Base-by-base conservation (phyloP, 129 eudicot genomes). In the Flaveria sonorensis region DNA sequence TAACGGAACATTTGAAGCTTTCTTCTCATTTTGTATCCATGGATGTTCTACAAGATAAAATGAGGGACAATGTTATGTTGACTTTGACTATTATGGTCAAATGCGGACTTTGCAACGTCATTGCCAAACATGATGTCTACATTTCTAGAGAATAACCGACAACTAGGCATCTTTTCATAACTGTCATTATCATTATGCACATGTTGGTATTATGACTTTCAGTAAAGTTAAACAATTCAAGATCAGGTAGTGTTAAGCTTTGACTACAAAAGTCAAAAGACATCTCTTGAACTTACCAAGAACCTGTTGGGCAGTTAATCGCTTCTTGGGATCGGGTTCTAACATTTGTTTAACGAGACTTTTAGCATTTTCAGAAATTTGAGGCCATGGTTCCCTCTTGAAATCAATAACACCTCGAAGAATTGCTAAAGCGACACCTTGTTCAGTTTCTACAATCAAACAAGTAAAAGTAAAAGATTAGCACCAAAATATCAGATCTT, bases 381-480 rank as follows among this genome's bases (percentile, higher is more conserved):
- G 97, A 79, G 98, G 98, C 98, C 97, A 94, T 13, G 98, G 98
- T 15, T 91, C 98, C 84, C 97, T 89, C 87, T 94, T 94, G 79
- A 94, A 94, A 85, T 94, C 98, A 72, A 94, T 59, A 53, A 74
- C 85, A 19, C 98, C 98, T 21, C 98, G 82, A 43, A 94, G 70
- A 68, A 94, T 94, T 21, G 98, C 87, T 72, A 94, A 82, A n/a
- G 98, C 98, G n/a, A 94, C 97, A 68, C 98, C 98, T 77, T 94
- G 98, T 77, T 94, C 98, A 52, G 96, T 91, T 85, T 94, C 98
- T 93, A 80, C 74, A 59, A 57, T 45, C 79, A 69, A 62, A 19
- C 8, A 24, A 74, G 48, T 30, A 46, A 18, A 18, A 14, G 32
- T 69, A 28, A 68, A 45, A 45, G 13, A 42, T 32, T 63, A 52